Evolutionary conservation across 306 rosid genomes (phyloP).

Genomic region (Gynostemma pentaphyllum): DNA sequence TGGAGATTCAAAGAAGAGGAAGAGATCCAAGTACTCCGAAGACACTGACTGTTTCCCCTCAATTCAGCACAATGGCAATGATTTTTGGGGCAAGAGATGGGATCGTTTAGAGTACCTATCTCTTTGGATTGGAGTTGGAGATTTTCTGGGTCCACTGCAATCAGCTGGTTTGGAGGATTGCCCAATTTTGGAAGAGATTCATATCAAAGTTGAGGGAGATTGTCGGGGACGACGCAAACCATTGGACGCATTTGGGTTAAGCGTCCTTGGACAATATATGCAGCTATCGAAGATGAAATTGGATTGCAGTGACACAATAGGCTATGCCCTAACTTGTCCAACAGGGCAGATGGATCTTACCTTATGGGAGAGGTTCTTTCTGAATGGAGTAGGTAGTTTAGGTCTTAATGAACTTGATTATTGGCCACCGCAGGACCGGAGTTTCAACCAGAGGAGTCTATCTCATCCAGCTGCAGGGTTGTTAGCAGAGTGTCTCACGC

Average conservation of each 20-base stretch:
- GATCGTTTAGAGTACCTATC: conserved; percentile 51
- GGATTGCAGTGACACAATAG: conserved; percentile 76
- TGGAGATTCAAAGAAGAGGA: conserved; percentile 21
- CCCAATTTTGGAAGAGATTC: conserved; percentile 63
- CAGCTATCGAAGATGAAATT: conserved; percentile 63
- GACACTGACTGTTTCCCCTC: conserved; percentile 21
- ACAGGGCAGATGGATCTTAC: conserved; percentile 79
- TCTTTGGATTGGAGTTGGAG: conserved; percentile 82
- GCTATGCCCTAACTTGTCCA: conserved; percentile 67
- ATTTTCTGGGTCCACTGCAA: conserved; percentile 51
- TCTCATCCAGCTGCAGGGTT: conserved; percentile 75
- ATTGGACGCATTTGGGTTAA: conserved; percentile 42
- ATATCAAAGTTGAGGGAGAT: conserved; percentile 67
- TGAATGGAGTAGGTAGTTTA: conserved; percentile 49
- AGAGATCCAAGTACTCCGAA: conserved; percentile 32
- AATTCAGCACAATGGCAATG: conserved; percentile 23
- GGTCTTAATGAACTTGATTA: conserved; percentile 57
- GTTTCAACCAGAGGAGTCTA: conserved; percentile 66
- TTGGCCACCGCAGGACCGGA: conserved; percentile 92
- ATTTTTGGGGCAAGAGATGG: conserved; percentile 41
- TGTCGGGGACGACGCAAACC: conserved; percentile 53
- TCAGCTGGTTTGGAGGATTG: conserved; percentile 62
- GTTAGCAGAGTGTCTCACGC: conserved; percentile 42
- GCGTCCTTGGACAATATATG: conserved; percentile 42
- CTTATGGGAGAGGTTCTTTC: conserved; percentile 85